Evolutionary conservation across 169 alveolate genomes (phyloP), one percentile per base, ranked within the genome.

Genomic region (Plasmodium vivax): DNA sequence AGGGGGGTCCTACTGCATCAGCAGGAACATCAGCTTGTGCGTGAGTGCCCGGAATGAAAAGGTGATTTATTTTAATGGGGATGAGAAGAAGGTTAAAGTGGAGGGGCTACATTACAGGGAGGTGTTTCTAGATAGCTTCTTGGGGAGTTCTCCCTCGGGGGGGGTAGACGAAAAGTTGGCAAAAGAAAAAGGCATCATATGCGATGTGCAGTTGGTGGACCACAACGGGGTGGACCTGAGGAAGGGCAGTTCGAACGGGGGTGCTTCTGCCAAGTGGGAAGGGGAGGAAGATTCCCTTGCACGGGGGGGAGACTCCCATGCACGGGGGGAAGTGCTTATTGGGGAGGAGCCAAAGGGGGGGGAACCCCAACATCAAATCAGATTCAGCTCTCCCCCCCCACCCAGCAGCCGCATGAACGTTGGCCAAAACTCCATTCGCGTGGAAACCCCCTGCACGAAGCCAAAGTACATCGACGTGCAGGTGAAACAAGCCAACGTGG

Each of bases 381-480:
- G 14, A 19, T 51, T 51, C 62, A 51, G 8, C 62, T 47, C 58
- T 47, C 58, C 58, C n/a, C 19, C 62, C 2, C 62, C 23, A 51
- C 19, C 62, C 62, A 51, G 23, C 19, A 51, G 1, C 23, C 12
- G 62, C 14, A 8, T 51, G 19, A 74, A 23, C 58, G 30, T 14
- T 5, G 32, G 30, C 12, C 8, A 38, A 16, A 80, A 1, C n/a
- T 80, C 34, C 9, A n/a, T 16, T 16, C 23, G 14, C 19, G 3
- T 51, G 51, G 27, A 41, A 27, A 51, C 23, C 45, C 10, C 23
- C 8, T 38, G 58, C 32, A 30, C 90, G 12, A 38, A 23, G 2
- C 94, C 94, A 7, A 43, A 56, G 54, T 80, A 43, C 54, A 41
- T 88, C 16, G 54, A 56, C 43, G 54, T 88, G 38, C 32, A 79